Conservation (phyloP, 2,329 filamentous ascomycete genomes). For the Graphiopsis chlorocephala region DNA sequence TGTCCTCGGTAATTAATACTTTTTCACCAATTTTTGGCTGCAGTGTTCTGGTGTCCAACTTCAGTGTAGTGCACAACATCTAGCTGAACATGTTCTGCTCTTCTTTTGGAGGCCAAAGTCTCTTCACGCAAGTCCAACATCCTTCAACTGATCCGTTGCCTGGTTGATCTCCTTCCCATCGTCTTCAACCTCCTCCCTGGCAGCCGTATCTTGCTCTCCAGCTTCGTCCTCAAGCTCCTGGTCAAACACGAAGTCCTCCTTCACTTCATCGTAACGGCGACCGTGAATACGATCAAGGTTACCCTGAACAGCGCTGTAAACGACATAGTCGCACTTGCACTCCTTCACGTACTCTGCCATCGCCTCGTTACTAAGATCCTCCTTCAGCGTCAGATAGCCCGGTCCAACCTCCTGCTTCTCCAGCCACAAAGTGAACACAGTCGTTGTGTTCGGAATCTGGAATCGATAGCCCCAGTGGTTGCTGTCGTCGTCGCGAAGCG, state of each 20-base stretch:
- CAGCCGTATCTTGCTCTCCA: neutral
- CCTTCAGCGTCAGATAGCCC: neutral
- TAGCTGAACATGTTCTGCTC: neutral
- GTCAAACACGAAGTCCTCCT: neutral
- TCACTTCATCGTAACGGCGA: neutral
- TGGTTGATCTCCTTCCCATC: neutral
- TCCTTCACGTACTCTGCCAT: neutral
- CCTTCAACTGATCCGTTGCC: neutral
- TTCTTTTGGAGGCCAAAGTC: no score
- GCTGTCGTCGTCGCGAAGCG: neutral
- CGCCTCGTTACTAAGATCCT: neutral
- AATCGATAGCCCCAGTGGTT: neutral
- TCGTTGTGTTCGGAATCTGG: neutral
- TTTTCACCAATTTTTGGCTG: neutral
- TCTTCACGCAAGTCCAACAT: neutral
- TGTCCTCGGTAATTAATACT: conserved; percentile 1
- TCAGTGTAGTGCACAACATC: neutral
- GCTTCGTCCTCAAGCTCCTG: neutral
- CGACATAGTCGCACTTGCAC: neutral
- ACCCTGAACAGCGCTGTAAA: neutral
- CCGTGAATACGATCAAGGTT: neutral
- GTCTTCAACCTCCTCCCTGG: neutral
- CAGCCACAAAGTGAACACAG: neutral
- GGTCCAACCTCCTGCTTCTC: neutral
- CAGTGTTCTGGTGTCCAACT: neutral